Evolutionary conservation across 1,284 basidiomycete genomes (phyloP), one percentile per base, ranked within the genome.

Genomic region (Ganoderma multipileum): DNA sequence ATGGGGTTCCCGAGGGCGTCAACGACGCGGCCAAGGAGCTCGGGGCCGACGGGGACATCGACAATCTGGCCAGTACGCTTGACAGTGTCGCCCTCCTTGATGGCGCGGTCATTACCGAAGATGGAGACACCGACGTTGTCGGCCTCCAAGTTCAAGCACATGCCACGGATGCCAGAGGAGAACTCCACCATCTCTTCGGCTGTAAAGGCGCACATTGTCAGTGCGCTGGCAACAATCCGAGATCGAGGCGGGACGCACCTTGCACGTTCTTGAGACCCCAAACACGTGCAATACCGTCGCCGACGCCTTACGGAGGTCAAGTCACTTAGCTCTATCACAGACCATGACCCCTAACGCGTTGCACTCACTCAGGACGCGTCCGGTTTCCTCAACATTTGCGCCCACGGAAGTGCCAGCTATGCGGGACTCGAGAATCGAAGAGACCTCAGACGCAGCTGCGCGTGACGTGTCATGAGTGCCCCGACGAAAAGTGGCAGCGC

Each of bases 161-260:
- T 98, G 86, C 95, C 95, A 81, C 95, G 95, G 80, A 99, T 91
- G 87, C 97, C 97, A 68, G 97, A 99, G 69, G 97, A 95, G 91
- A 99, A 99, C 89, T 99, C 97, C 89, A 99, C 97, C 97, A 99
- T 99, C 91, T 99, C 97, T 87, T 99, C 97, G 87, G 94, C 94
- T 95, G 79, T 71, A 30, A 71, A 65, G 65, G 69, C 71, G 63
- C 71, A 28, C 64, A 64, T 71, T 55, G 64, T 74, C 65, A 69
- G 67, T 61, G 62, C 69, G 64, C 63, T 20, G 42, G 41, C 47
- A 71, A 55, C 47, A 23, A 36, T 33, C 16, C n/a, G 59, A 44
- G 9, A 11, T 30, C 41, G 64, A 20, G 18, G 55, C 63, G 62
- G 62, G 67, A 79, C 83, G 71, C 76, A 95, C 94, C 95, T 87